Base-by-base conservation (phyloP, 192 early-diverging fungal species). In the Polychytrium aggregatum region DNA sequence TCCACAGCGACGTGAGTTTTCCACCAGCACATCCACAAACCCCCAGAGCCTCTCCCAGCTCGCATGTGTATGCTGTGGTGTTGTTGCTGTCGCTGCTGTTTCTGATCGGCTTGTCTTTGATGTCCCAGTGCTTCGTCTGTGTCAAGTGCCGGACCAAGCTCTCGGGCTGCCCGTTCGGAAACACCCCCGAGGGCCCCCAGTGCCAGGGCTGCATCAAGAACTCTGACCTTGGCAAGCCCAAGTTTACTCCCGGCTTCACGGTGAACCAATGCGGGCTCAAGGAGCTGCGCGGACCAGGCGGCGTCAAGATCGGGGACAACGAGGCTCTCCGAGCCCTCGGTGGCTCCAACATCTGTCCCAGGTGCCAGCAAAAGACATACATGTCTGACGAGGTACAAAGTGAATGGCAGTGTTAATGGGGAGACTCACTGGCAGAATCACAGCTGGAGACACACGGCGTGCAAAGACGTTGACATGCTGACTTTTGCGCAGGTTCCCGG, bases 331-430 rank as follows among this genome's bases (percentile, higher is more conserved):
- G 22, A 30, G 25, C 36, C n/a, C 25, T 53, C 3, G 52, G 52
- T 20, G 52, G 42, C 10, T 20, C 41, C 11, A 27, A 29, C 22
- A 48, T 26, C 1, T 53, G 52, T 25, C 52, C 52, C 9, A 41
- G 46, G 1, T 53, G 52, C 30, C n/a, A 33, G 2, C 50, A 53
- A 22, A 38, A 44, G 0, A 41, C 48, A 9, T 53, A 53, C 44
- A 53, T 53, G 52, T 28, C 45, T 20, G 52, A 53, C 31, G 38
- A 53, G 44, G 52, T 53, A 13, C 21, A 14, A n/a, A n/a, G n/a
- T n/a, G n/a, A n/a, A n/a, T n/a, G n/a, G n/a, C n/a, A n/a, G n/a
- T n/a, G n/a, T n/a, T n/a, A n/a, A n/a, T n/a, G n/a, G n/a, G n/a
- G n/a, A n/a, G n/a, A n/a, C n/a, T n/a, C n/a, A n/a, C n/a, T n/a